Evolutionary conservation across 768 basidiomycete species (phyloP).

Genomic region (Gyrodon lividus): DNA sequence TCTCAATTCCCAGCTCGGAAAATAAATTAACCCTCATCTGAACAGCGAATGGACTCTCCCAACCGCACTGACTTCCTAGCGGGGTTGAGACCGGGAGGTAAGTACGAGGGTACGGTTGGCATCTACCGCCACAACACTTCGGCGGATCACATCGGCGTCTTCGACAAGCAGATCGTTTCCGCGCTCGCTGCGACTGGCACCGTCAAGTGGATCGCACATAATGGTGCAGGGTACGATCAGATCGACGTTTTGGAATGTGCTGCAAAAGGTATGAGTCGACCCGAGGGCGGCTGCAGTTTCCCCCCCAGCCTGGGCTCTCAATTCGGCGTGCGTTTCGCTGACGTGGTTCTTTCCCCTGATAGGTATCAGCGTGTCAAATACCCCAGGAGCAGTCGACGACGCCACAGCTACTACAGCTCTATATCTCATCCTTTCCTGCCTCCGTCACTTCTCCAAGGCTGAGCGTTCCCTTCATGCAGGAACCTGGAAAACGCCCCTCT

Average conservation of each 20-base stretch:
- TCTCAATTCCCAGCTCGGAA: not conserved
- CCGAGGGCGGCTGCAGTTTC: too few species aligned
- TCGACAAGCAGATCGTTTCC: constrained; percentile 75
- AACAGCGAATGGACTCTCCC: constrained; percentile 54
- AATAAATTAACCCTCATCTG: not conserved
- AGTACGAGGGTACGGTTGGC: constrained; percentile 69
- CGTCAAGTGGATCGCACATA: constrained; percentile 87
- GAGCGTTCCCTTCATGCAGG: constrained; percentile 53
- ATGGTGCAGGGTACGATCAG: constrained; percentile 91
- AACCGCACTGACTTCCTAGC: constrained; percentile 68
- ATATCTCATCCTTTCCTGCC: constrained; percentile 75
- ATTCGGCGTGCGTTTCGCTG: not conserved
- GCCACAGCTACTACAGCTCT: constrained; percentile 88
- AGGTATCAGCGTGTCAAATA: constrained; percentile 77
- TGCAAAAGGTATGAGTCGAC: constrained; percentile 50
- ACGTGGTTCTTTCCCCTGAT: not conserved
- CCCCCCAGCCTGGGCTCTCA: not conserved
- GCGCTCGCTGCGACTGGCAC: constrained; percentile 52
- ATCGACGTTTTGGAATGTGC: constrained; percentile 78
- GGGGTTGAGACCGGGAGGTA: constrained; percentile 61
- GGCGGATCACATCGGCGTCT: constrained; percentile 62
- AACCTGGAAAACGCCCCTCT: constrained; percentile 59
- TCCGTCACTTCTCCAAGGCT: constrained; percentile 68
- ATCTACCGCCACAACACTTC: constrained; percentile 81
- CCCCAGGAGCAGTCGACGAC: constrained; percentile 87